A percentile compares a stretch with the other conserved stretches of the same genome.
Conservation (phyloP, 2,329 filamentous ascomycete species). For the Fusarium metavorans region DNA sequence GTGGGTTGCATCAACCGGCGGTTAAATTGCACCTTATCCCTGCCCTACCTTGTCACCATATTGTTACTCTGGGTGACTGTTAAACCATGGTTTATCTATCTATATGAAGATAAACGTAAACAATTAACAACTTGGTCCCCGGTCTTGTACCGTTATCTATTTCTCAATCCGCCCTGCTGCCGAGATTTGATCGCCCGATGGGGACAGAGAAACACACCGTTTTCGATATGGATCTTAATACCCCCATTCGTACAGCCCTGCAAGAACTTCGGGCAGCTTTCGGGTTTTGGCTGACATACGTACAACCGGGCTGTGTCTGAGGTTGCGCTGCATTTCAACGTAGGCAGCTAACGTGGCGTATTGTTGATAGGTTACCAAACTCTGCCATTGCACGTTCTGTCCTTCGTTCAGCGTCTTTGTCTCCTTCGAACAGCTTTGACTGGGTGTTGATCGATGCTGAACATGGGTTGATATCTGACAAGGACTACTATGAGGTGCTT, state of each 20-base stretch:
- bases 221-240: background rate
- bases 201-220: background rate
- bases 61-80: background rate
- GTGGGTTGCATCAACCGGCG: background rate
- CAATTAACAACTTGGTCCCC: background rate
- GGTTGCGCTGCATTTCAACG: too few species aligned
- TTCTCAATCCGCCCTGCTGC: background rate
- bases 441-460: background rate
- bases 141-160: too few species aligned
- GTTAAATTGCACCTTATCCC: background rate
- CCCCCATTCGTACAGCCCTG: background rate
- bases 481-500: background rate
- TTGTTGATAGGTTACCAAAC: background rate
- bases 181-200: background rate
- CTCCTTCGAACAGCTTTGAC: background rate
- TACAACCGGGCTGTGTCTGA: background rate
- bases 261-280: background rate
- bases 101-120: background rate
- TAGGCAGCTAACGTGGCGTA: too few species aligned
- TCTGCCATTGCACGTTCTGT: background rate
- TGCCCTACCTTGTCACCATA: too few species aligned
- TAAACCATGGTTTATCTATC: background rate
- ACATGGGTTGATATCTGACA: background rate
- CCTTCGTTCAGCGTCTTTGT: background rate
- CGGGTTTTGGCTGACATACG: background rate